Percentiles rank a stretch among this genome's conserved stretches.
Conservation (phyloP, 2,329 filamentous ascomycete genomes). For the Emmonsia crescens region DNA sequence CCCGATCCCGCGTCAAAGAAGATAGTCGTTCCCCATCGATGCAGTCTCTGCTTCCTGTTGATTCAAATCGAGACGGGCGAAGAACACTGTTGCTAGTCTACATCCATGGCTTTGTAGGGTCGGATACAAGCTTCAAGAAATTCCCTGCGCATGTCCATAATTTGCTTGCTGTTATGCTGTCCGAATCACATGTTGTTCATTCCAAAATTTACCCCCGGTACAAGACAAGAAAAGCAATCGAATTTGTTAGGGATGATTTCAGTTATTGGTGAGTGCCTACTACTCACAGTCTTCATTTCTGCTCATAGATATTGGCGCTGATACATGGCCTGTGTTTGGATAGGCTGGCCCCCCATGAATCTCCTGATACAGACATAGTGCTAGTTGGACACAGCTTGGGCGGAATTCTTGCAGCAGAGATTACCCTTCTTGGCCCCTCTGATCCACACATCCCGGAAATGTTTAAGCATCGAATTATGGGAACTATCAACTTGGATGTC, state of each 20-base stretch:
- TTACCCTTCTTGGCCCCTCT: conserved; percentile 48
- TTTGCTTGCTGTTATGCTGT: conserved; percentile 54
- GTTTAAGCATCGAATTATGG: conserved; percentile 66
- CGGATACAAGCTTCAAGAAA: conserved; percentile 73
- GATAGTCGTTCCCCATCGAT: conserved; percentile 19
- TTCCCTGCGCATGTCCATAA: conserved; percentile 83
- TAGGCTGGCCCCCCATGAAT: conserved; percentile 66
- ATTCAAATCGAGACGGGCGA: conserved; percentile 18
- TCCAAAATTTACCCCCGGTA: conserved; percentile 52
- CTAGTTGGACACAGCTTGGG: conserved; percentile 86
- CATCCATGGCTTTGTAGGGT: conserved; percentile 84
- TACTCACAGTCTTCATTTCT: not conserved
- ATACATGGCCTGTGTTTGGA: not conserved
- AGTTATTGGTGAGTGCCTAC: conserved; percentile 52
- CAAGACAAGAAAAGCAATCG: conserved; percentile 35
- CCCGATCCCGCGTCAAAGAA: not conserved
- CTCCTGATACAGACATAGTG: conserved; percentile 62
- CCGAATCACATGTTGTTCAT: conserved; percentile 67
- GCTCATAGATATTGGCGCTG: not conserved
- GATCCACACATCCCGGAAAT: conserved; percentile 20
- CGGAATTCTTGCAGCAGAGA: conserved; percentile 69
- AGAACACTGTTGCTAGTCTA: conserved; percentile 63
- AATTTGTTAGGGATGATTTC: conserved; percentile 69
- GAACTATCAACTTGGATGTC: conserved; percentile 71
- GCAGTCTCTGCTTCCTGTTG: conserved; percentile 21